Percentiles rank a stretch among this genome's conserved stretches.
Conservation (phyloP, 140 eudicot species). For the Erigeron philadelphicus region DNA sequence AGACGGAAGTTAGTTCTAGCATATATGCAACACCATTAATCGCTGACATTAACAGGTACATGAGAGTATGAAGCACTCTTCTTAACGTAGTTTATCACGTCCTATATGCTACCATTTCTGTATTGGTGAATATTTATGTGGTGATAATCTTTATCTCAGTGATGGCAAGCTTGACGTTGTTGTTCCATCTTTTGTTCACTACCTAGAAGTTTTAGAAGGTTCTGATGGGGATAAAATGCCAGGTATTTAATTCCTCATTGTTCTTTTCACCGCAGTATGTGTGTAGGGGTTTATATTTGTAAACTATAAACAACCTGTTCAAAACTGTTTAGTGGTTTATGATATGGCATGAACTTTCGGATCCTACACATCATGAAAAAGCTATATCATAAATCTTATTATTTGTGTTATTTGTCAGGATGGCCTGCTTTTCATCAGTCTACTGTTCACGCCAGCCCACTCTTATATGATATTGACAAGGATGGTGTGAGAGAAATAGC, state of each 20-base stretch:
- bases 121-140: constrained; percentile 8
- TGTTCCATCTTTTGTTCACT: constrained; percentile 95
- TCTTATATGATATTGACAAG: constrained; percentile 93
- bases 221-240: constrained; percentile 99
- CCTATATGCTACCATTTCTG: not conserved
- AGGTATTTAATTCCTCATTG: constrained; percentile 37
- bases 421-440: constrained; percentile 99
- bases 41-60: constrained; percentile 92
- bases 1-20: constrained; percentile 99
- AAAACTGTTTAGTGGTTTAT: not conserved
- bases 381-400: not conserved
- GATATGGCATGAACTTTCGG: not conserved
- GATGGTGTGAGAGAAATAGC: constrained; percentile 98
- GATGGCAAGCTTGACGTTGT: constrained; percentile 96
- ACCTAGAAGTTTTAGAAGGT: constrained; percentile 94
- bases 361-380: constrained; percentile 3
- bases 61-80: constrained; percentile 7
- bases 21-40: constrained; percentile 87
- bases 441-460: constrained; percentile 95
- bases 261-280: not conserved
- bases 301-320: not conserved
- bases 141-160: constrained; percentile 38
- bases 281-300: constrained; percentile 11
- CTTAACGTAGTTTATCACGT: not conserved
- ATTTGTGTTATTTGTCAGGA: constrained; percentile 42